Percentiles rank a stretch among this genome's conserved stretches.
Evolutionary conservation across 306 rosid species (phyloP).

Genomic region (Prunus davidiana): DNA sequence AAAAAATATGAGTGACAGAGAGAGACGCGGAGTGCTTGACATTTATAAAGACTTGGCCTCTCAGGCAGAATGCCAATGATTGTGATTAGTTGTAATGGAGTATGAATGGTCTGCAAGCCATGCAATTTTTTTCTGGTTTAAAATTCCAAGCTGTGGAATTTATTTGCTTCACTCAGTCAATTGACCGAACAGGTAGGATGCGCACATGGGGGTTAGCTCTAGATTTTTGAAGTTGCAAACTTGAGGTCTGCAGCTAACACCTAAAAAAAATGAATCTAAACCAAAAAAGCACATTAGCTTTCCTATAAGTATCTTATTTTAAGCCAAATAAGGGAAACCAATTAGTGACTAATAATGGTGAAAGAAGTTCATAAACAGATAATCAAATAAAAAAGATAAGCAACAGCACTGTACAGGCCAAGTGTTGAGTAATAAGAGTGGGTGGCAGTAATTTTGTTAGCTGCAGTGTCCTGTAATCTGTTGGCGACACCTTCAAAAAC

Average conservation of each 20-base stretch:
- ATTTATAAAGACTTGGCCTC: constrained; percentile 20
- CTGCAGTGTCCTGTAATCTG: not conserved
- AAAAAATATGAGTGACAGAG: not conserved
- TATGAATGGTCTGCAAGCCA: constrained; percentile 23
- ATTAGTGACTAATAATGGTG: not conserved
- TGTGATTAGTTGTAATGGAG: constrained; percentile 30
- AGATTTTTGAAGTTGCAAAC: constrained; percentile 3
- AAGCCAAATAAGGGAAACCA: not conserved
- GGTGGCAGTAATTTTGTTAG: not conserved
- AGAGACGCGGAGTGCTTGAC: not conserved
- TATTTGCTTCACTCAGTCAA: constrained; percentile 17
- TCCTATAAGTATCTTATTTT: not conserved
- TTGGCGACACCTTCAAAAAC: constrained; percentile 5
- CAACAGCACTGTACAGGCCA: not conserved
- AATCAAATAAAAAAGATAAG: not conserved
- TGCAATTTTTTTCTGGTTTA: constrained; percentile 18
- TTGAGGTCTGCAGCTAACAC: constrained; percentile 7
- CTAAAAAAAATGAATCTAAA: not conserved
- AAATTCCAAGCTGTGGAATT: constrained; percentile 9
- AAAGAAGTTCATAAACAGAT: not conserved
- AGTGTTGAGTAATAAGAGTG: not conserved
- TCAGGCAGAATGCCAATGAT: constrained; percentile 32
- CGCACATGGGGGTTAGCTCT: constrained; percentile 49
- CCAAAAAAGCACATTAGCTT: not conserved
- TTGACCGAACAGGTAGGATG: constrained; percentile 29